Base-by-base conservation (phyloP, 441 rosid genomes). In the Bocquillonia castaneifolia region DNA sequence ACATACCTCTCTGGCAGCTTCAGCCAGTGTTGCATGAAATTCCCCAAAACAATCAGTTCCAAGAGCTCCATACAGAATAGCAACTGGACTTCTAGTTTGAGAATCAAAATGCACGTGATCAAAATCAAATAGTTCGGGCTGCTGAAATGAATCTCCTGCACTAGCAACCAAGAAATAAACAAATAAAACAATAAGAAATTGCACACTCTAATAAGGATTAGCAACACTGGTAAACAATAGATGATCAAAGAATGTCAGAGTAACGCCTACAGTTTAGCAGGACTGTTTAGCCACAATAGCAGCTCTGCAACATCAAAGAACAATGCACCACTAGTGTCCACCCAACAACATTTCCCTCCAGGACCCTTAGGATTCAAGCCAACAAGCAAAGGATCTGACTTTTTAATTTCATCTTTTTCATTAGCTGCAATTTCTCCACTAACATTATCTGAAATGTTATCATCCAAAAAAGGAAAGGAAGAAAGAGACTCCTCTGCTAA, bases 401-500 rank as follows among this genome's bases (percentile, higher is more conserved):
- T 83, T 63, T 72, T 80, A 4, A 61, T 74, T 62, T 63, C 80
- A 62, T 55, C 28, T 45, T 39, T 73, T 52, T 76, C 86, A 37
- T 45, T 79, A 25, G 68, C 81, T 6, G 59, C 67, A 37, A 62
- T 28, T 59, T 53, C 81, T 53, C 67, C 73, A 13, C 72, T 73
- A 71, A n/a, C 74, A 51, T 48, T 71, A 67, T 80, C 69, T 39
- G 78, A 72, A 74, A 79, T 56, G 63, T 60, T 63, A 64, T 90
- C 98, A 61, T 92, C 93, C 5, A 81, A 74, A 64, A 77, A 83
- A 10, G 97, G 98, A 77, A 82, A 93, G 68, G 99, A 95, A 70
- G 97, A 91, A 48, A 95, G 90, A 73, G 99, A 91, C 77, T 95
- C 98, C 79, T 86, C 98, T 9, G 98, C 98, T 48, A 95, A 76